phyloP scores from a whole-genome alignment of 495 filamentous ascomycete species.

The Penicillium atrosanguineum region DNA sequence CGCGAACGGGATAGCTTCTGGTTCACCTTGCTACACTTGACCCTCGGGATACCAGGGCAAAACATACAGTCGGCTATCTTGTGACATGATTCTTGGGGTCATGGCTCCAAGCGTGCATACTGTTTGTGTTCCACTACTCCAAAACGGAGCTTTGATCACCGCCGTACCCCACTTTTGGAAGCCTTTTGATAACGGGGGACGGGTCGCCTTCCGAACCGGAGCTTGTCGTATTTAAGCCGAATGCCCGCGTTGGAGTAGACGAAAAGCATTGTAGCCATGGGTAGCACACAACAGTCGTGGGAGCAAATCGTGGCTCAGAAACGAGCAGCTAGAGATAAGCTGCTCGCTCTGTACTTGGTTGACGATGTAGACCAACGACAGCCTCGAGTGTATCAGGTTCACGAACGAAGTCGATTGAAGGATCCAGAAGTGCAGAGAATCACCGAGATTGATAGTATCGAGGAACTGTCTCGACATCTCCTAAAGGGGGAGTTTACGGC shows the following conservation, averaged over 20 bases:
- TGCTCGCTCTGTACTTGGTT: constrained; percentile 29
- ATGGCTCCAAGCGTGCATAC: not conserved
- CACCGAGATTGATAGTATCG: constrained; percentile 41
- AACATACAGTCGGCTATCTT: not conserved
- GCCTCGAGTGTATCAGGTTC: constrained; percentile 22
- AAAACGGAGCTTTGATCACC: not conserved
- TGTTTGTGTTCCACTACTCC: not conserved
- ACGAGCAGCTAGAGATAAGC: constrained; percentile 24
- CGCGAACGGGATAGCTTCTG: not conserved
- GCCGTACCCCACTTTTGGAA: constrained; percentile 1
- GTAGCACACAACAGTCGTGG: constrained; percentile 23
- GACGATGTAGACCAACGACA: constrained; percentile 24
- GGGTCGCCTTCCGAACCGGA: constrained; percentile 1
- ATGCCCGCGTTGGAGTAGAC: not conserved
- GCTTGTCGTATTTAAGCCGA: not conserved
- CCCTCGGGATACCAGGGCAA: not conserved
- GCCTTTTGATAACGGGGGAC: constrained; percentile 9
- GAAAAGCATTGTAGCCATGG: not conserved
- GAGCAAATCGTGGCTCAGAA: constrained; percentile 33
- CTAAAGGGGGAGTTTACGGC: constrained; percentile 41
- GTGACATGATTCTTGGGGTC: not conserved
- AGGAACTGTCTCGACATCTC: constrained; percentile 30
- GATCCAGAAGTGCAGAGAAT: constrained; percentile 29
- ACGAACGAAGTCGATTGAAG: constrained; percentile 22
- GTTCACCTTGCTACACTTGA: not conserved